phyloP scores from a whole-genome alignment of 441 rosid species.

The Mallotus japonicus region DNA sequence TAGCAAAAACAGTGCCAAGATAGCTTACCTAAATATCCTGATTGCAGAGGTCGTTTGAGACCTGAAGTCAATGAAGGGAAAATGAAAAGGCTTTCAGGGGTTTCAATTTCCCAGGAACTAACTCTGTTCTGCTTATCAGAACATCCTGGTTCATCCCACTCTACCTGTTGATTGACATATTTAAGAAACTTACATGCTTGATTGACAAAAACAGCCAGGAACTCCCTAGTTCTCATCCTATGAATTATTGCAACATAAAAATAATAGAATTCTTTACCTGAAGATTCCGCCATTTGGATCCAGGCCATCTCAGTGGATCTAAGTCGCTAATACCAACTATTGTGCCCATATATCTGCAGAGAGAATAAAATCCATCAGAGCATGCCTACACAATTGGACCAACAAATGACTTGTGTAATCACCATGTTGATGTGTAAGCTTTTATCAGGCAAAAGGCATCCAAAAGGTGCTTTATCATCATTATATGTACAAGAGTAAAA shows the following conservation, averaged over 20 bases:
- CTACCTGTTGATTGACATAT: conserved; percentile 48
- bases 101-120: conserved; percentile 96
- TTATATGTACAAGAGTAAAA: background rate
- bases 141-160: conserved; percentile 99
- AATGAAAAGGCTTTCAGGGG: conserved; percentile 97
- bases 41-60: conserved; percentile 71
- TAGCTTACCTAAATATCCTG: conserved; percentile 64
- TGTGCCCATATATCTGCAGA: conserved; percentile 88
- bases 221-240: background rate
- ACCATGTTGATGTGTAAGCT: background rate
- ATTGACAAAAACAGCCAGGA: conserved; percentile 5
- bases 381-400: background rate
- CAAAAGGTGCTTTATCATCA: background rate
- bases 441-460: background rate
- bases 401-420: background rate
- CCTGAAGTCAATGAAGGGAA: conserved; percentile 93
- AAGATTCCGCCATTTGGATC: conserved; percentile 99
- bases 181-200: background rate
- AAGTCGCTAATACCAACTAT: conserved; percentile 77
- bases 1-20: background rate
- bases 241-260: background rate
- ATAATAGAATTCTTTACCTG: conserved; percentile 42
- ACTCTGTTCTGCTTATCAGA: conserved; percentile 86
- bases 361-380: background rate
- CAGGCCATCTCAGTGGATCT: conserved; percentile 98